A percentile compares a stretch with the other conserved stretches of the same genome.
Conservation (phyloP, 371 early-diverging fungal genomes). For the Mortierella sp. region DNA sequence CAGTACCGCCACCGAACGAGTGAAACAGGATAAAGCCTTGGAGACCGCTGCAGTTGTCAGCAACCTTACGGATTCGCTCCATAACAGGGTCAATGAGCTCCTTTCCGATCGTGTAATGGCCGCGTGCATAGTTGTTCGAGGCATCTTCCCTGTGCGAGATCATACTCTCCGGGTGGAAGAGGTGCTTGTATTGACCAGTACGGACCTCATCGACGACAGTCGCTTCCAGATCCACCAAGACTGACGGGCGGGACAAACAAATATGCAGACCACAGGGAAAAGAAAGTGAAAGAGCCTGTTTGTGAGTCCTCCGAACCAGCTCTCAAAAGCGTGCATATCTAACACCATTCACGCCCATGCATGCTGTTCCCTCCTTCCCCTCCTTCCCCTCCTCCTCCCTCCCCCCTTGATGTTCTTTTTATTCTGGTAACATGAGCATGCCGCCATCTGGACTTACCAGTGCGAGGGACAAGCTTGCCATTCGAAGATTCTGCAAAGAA, state of each 20-base stretch:
- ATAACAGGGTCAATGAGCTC: slow-evolving; percentile 95
- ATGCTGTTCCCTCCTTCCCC: neutral
- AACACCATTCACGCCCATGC: no score
- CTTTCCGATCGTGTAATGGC: slow-evolving; percentile 99
- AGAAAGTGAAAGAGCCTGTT: no score
- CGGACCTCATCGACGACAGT: slow-evolving; percentile 97
- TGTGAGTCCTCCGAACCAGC: no score
- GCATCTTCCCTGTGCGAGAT: slow-evolving; percentile 99
- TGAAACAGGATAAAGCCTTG: slow-evolving; percentile 97
- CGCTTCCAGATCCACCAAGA: slow-evolving; percentile 97
- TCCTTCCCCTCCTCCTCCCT: neutral
- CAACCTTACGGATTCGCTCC: slow-evolving; percentile 95
- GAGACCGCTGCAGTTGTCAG: slow-evolving; percentile 96
- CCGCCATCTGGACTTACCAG: slow-evolving; percentile 12
- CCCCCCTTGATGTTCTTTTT: neutral
- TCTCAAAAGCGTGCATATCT: no score
- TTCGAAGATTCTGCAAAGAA: slow-evolving; percentile 96
- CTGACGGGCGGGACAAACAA: slow-evolving; percentile 19
- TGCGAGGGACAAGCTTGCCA: slow-evolving; percentile 19
- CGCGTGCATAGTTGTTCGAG: slow-evolving; percentile 99
- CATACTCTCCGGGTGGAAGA: slow-evolving; percentile 98
- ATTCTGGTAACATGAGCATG: neutral
- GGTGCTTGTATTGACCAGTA: slow-evolving; percentile 86
- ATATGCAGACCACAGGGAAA: no score
- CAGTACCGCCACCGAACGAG: slow-evolving; percentile 98